Evolutionary conservation across 176 grass and related monocot genomes (phyloP).

Genomic region (Oryza nivara): DNA sequence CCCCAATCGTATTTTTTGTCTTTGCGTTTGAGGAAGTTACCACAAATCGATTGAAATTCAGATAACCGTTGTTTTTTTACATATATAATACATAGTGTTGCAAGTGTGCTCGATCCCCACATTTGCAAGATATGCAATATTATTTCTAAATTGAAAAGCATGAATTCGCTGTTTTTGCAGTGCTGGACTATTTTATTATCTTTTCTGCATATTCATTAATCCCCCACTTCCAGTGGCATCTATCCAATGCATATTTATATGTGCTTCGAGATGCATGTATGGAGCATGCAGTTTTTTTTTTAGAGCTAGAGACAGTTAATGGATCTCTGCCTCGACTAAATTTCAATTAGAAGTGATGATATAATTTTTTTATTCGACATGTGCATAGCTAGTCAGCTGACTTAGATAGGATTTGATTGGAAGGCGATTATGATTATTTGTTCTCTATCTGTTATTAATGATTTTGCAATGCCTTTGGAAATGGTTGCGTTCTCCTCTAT

Average conservation of each 20-base stretch:
- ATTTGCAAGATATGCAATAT: background rate
- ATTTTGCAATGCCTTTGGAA: background rate
- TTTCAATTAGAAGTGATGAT: background rate
- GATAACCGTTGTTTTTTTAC: background rate
- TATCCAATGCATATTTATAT: background rate
- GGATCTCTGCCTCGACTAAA: background rate
- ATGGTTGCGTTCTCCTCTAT: background rate
- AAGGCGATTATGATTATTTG: background rate
- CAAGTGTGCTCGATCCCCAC: background rate
- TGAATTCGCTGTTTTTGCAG: background rate
- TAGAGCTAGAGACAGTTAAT: background rate
- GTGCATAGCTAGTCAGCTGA: background rate
- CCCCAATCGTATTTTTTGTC: background rate
- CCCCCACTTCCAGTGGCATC: background rate
- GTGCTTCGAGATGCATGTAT: conserved; percentile 13
- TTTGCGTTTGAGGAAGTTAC: background rate
- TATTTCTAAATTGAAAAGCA: background rate
- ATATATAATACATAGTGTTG: background rate
- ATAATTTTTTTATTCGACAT: background rate
- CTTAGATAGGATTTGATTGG: background rate
- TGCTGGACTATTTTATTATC: background rate
- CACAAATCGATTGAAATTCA: background rate
- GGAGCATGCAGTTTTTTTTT: background rate
- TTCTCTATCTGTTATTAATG: background rate
- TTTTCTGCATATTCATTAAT: conserved; percentile 6